phyloP scores from a whole-genome alignment of 208 protist species.

The Crithidia brevicula region DNA sequence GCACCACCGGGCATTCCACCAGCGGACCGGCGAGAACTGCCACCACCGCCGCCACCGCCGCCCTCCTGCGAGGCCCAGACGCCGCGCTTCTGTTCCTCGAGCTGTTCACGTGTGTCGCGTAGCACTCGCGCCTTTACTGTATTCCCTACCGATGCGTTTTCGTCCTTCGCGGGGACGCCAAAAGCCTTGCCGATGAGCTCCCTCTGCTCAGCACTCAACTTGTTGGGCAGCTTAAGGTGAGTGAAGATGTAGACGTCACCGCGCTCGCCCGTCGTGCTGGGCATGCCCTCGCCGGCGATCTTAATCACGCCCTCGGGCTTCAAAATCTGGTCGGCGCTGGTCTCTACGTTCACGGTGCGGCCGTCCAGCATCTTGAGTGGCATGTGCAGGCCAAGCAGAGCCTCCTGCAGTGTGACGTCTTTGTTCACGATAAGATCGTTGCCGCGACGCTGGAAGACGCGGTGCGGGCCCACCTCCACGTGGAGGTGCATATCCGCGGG shows the following conservation, averaged over 20 bases:
- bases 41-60: constrained; percentile 29
- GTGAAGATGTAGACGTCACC: constrained; percentile 89
- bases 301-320: constrained; percentile 84
- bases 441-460: constrained; percentile 92
- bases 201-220: constrained; percentile 67
- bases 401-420: constrained; percentile 94
- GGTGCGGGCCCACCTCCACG: constrained; percentile 94
- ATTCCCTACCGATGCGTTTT: constrained; percentile 48
- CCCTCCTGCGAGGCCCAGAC: constrained; percentile 69
- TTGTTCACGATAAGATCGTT: constrained; percentile 94
- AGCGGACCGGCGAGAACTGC: constrained; percentile 23
- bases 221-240: constrained; percentile 79
- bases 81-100: constrained; percentile 78
- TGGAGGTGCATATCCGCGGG: constrained; percentile 98
- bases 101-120: constrained; percentile 72
- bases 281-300: constrained; percentile 87
- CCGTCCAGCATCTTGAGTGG: constrained; percentile 93
- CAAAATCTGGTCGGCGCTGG: constrained; percentile 53
- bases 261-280: constrained; percentile 61
- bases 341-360: constrained; percentile 84
- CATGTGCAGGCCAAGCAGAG: constrained; percentile 91
- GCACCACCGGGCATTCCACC: constrained; percentile 32
- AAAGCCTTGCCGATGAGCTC: constrained; percentile 74
- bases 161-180: constrained; percentile 45
- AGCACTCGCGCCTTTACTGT: constrained; percentile 79